Base-by-base conservation (phyloP, 1,284 basidiomycete species). In the Austroboletus novae-zelandiae region DNA sequence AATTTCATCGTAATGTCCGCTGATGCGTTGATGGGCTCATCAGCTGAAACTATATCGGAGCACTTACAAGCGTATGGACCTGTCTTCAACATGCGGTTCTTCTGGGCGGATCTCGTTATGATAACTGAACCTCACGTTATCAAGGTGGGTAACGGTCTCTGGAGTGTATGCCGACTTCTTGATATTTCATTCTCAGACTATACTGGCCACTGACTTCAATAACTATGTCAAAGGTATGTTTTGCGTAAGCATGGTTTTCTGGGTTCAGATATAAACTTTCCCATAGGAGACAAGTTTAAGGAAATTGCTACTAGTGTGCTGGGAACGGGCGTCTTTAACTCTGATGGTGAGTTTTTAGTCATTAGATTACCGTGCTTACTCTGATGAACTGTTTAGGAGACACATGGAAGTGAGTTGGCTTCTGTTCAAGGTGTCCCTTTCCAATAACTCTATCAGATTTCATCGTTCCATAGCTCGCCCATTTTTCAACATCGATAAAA, bases 381-480 rank as follows among this genome's bases (percentile, higher is more conserved):
- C 43, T 50, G 20, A 58, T 13, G 9, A 8, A 14, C 35, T 15
- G 17, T 9, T 34, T 29, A 74, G 73, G 73, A 11, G 69, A 75
- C 5, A 57, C 61, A 25, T 76, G 75, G 74, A 75, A 71, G 73
- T 73, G 49, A 51, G 61, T 40, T 27, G 3, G 34, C 8, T 10
- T 43, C 15, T 9, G n/a, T 34, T 40, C 23, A 9, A 9, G 4
- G 2, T 34, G 6, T 7, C 34, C 9, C 23, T 9, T 34, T 17
- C 9, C 45, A 18, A 29, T 48, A 8, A 11, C 3, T 4, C 18
- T 4, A 44, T 18, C 15, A 73, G 72, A 51, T 67, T 73, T 51
- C 77, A 79, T 54, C 72, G 77, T 27, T 57, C 61, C 1, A 74
- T 77, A 62, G 71, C 76, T 1, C 72, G 78, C 4, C 76, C 76